Conservation (phyloP, 139 green algal species). For the Tetraselmis striata region DNA sequence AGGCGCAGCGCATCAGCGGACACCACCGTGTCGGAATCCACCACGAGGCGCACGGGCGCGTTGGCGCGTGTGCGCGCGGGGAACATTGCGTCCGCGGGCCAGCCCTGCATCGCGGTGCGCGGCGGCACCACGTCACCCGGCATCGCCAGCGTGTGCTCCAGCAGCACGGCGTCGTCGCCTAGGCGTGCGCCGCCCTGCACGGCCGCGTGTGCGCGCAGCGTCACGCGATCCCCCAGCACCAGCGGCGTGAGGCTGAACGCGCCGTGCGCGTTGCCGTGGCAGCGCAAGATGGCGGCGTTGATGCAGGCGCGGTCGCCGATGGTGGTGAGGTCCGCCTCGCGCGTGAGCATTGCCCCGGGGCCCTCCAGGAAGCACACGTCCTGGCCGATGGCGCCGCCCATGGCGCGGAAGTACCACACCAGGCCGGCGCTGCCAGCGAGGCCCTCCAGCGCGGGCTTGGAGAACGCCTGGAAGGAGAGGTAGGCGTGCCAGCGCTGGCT, state of each 20-base stretch:
- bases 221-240: conserved; percentile 9
- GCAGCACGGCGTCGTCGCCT: conserved; percentile 14
- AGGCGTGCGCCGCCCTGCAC: conserved; percentile 14
- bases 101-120: conserved; percentile 18
- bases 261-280: conserved; percentile 22
- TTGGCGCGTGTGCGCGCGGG: neutral
- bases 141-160: conserved; percentile 28
- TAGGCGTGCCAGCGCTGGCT: conserved; percentile 12
- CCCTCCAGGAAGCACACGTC: conserved; percentile 24
- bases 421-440: conserved; percentile 6
- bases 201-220: conserved; percentile 1
- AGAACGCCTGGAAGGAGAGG: conserved; percentile 2
- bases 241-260: conserved; percentile 9
- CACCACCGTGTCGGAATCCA: no score
- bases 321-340: conserved; percentile 20
- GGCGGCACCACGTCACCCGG: conserved; percentile 17
- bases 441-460: neutral
- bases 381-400: conserved; percentile 17
- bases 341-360: conserved; percentile 17
- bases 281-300: conserved; percentile 15
- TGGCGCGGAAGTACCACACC: conserved; percentile 13
- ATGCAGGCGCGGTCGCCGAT: conserved; percentile 23
- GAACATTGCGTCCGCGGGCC: neutral
- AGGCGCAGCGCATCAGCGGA: no score
- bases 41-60: no score